Percentiles rank a stretch among this genome's conserved stretches.
Evolutionary conservation across 1,139 yeast species (phyloP).

Genomic region (Suhomyces guaymorum): DNA sequence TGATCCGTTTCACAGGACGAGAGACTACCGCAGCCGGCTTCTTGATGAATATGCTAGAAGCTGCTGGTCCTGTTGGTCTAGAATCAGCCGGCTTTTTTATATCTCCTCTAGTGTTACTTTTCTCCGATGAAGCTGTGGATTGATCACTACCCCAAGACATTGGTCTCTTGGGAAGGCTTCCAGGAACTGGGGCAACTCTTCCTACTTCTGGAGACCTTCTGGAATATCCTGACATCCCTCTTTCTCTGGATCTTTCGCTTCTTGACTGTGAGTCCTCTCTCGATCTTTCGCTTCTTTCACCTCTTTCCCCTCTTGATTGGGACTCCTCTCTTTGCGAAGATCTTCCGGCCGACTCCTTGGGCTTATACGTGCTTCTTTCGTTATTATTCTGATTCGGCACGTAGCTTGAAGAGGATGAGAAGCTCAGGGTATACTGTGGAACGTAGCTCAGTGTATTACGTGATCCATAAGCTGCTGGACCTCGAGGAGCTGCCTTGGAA

Average conservation of each 20-base stretch:
- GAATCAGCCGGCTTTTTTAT: not conserved
- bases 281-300: no score
- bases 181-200: not conserved
- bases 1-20: conserved; percentile 8
- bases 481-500: not conserved
- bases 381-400: conserved; percentile 1
- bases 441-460: conserved; percentile 7
- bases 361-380: conserved; percentile 7
- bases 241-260: conserved; percentile 6
- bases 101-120: not conserved
- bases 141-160: not conserved
- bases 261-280: no score
- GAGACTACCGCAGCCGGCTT: not conserved
- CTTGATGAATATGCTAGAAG: conserved; percentile 9
- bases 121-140: not conserved
- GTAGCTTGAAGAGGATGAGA: not conserved
- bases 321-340: not conserved
- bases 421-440: conserved; percentile 4
- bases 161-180: conserved; percentile 4
- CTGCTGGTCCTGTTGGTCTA: conserved; percentile 1
- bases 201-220: conserved; percentile 1
- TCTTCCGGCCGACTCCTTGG: conserved; percentile 1
- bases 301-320: not conserved
- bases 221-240: conserved; percentile 1
- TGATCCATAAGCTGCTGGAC: conserved; percentile 1